Evolutionary conservation across 108 stramenopile genomes (phyloP).

Genomic region (Nitzschia sp.): DNA sequence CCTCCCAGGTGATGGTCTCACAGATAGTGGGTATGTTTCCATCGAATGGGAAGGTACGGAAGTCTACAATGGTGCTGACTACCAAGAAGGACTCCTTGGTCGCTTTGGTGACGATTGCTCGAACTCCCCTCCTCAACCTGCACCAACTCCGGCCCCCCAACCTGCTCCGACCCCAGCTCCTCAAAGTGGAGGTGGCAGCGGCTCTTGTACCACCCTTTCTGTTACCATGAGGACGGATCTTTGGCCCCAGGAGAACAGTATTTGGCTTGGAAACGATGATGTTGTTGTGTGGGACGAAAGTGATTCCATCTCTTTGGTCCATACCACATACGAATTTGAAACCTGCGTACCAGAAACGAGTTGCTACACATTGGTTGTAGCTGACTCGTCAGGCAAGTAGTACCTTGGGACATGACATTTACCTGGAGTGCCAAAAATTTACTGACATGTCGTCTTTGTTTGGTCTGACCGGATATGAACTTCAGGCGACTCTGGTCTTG

Average conservation of each 20-base stretch:
- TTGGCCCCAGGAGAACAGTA: slow-evolving; percentile 3
- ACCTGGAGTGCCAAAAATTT: too few species aligned
- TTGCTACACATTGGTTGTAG: background rate
- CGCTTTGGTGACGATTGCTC: slow-evolving; percentile 3
- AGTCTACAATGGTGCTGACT: background rate
- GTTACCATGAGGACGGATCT: slow-evolving; percentile 1
- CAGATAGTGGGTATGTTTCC: background rate
- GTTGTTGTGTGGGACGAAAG: background rate
- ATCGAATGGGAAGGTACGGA: background rate
- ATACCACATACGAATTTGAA: slow-evolving; percentile 1
- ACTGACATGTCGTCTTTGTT: too few species aligned
- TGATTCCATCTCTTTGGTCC: background rate
- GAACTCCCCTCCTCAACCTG: too few species aligned
- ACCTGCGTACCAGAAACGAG: background rate
- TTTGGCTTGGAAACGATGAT: background rate
- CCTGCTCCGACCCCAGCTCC: slow-evolving; percentile 8
- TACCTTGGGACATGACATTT: too few species aligned
- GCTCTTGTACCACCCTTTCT: background rate
- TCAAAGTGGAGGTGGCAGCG: too few species aligned
- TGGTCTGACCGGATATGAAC: too few species aligned
- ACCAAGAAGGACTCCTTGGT: background rate
- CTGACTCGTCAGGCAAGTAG: background rate
- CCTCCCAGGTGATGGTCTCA: slow-evolving; percentile 5
- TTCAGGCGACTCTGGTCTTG: background rate
- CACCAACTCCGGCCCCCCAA: background rate